These are phyloP conservation scores for Crotalaria pallida DNA, from an alignment of 306 rosid genomes.

Conservation along the genomic window DNA sequence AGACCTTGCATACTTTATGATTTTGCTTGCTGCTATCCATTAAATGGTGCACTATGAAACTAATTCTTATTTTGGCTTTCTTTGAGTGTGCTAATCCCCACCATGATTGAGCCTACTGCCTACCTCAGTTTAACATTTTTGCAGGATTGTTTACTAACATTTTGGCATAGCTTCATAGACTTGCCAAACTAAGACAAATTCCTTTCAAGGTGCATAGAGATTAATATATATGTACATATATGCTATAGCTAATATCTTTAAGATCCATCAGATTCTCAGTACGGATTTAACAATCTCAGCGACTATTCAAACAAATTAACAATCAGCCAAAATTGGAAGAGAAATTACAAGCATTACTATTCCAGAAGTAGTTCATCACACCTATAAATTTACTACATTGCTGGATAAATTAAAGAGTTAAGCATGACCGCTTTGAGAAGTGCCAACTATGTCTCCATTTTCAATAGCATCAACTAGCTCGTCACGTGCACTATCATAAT, in stretches of 20 bases:
- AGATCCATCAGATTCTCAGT: no score
- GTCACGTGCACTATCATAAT: constrained; percentile 20
- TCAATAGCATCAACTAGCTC: neutral
- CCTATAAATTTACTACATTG: no score
- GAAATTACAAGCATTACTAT: neutral
- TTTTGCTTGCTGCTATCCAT: neutral
- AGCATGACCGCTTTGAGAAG: neutral
- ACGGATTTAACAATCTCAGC: no score
- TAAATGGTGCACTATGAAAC: neutral
- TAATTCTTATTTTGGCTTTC: neutral
- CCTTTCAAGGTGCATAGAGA: no score
- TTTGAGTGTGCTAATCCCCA: neutral
- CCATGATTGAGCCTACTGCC: neutral
- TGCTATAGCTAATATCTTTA: no score
- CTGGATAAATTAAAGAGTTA: neutral
- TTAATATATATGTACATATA: no score
- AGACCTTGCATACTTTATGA: neutral
- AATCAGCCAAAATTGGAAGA: neutral
- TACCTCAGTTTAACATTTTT: neutral
- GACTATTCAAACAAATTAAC: neutral
- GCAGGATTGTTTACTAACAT: neutral
- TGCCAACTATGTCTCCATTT: neutral
- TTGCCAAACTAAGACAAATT: no score
- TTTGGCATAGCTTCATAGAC: no score
- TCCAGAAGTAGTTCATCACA: neutral